phyloP scores from a whole-genome alignment of 1,284 basidiomycete genomes.

The Chalciporus sp. region DNA sequence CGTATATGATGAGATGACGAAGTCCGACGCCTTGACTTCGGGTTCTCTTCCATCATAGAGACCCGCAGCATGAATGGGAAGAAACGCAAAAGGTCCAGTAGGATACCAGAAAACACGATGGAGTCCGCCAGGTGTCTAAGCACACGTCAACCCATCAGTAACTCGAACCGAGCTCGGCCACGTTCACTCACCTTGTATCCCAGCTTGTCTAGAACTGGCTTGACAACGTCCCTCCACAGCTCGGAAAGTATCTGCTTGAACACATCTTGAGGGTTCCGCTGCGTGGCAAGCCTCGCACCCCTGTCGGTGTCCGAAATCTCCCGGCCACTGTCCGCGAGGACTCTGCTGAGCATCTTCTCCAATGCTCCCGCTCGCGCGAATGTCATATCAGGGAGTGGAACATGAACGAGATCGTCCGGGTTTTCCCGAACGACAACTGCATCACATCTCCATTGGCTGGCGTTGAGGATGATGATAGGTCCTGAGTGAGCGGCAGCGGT shows the following conservation, averaged over 20 bases:
- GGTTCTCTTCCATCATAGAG: background rate
- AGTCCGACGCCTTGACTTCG: background rate
- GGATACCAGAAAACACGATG: slow-evolving; percentile 5
- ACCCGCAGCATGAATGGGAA: slow-evolving; percentile 7
- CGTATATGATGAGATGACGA: slow-evolving; percentile 1
- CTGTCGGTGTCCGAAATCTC: background rate
- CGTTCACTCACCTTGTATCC: background rate
- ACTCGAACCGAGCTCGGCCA: background rate
- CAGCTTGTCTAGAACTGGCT: background rate
- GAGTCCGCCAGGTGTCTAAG: background rate
- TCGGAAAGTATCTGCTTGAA: background rate
- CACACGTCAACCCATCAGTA: background rate
- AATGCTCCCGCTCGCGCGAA: background rate
- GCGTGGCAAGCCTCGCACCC: background rate
- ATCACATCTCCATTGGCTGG: background rate
- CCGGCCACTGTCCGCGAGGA: background rate
- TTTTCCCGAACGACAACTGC: background rate
- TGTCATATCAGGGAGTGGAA: background rate
- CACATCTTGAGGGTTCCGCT: background rate
- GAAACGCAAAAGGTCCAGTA: slow-evolving; percentile 2
- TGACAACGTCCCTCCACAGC: background rate
- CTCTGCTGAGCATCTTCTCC: background rate
- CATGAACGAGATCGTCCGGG: background rate
- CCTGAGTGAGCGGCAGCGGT: background rate
- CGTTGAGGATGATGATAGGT: background rate